These are phyloP conservation scores for Chlamydomonas incerta DNA, from an alignment of 139 green algal genomes.

Conservation along the genomic window DNA sequence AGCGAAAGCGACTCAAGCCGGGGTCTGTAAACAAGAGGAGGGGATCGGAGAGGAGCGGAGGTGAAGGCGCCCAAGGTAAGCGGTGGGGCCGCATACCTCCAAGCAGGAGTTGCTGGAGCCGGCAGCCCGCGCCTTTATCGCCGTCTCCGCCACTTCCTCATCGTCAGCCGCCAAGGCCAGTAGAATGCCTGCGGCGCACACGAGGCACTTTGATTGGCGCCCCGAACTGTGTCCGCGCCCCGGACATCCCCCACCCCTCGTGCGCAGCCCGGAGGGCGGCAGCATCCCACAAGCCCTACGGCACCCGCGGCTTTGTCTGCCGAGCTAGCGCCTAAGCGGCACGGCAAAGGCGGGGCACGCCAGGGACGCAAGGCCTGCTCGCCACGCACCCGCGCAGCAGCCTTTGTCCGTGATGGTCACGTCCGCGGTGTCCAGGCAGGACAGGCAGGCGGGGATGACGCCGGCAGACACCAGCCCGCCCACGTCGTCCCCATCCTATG, in stretches of 20 bases:
- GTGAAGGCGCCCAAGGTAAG: no score
- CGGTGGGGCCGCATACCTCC: not conserved
- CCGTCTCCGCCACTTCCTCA: not conserved
- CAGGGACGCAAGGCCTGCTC: not conserved
- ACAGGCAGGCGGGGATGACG: not conserved
- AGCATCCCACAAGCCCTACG: not conserved
- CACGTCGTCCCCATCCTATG: not conserved
- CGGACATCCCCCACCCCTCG: no score
- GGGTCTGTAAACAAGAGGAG: no score
- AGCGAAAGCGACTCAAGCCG: no score
- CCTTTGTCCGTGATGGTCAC: not conserved
- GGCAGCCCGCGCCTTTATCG: no score
- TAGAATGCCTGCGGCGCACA: not conserved
- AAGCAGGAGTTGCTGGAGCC: not conserved
- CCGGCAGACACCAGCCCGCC: not conserved
- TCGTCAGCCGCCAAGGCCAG: not conserved
- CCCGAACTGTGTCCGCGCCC: no score
- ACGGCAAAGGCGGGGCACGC: not conserved
- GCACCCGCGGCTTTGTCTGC: not conserved
- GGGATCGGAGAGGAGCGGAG: no score
- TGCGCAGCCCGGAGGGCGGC: no score
- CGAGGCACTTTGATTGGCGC: not conserved
- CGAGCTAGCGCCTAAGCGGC: not conserved
- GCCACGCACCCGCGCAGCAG: conserved; percentile 4
- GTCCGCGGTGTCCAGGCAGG: not conserved